Evolutionary conservation across 2,329 filamentous ascomycete genomes (phyloP).

Genomic region (Cercospora sp.): DNA sequence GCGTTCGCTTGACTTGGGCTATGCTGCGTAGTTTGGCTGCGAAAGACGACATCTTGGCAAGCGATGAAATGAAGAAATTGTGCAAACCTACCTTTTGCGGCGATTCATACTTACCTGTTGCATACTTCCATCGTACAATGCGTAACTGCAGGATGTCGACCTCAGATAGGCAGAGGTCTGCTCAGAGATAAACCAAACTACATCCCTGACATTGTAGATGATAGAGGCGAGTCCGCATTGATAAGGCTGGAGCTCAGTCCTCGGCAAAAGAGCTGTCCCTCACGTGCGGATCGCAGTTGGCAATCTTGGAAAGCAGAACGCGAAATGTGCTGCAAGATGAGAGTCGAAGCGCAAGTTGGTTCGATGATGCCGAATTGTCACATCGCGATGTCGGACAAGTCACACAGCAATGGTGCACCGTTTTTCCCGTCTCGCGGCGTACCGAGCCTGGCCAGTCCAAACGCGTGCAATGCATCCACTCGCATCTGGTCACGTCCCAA

Average conservation of each 20-base stretch:
- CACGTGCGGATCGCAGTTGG: not conserved
- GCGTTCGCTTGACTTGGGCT: conserved; percentile 2
- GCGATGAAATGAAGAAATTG: not conserved
- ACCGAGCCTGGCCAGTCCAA: not conserved
- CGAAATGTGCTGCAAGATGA: not conserved
- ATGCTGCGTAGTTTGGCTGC: not conserved
- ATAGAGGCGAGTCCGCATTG: conserved; percentile 15
- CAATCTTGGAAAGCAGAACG: not conserved
- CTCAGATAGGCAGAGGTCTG: conserved; percentile 18
- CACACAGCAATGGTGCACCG: not conserved
- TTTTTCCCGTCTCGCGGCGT: not conserved
- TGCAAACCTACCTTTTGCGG: not conserved
- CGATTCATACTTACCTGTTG: not conserved
- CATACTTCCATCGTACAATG: not conserved
- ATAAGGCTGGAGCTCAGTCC: conserved; percentile 8
- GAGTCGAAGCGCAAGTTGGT: not conserved
- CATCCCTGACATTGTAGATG: not conserved
- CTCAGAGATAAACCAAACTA: conserved; percentile 12
- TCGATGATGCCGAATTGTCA: not conserved
- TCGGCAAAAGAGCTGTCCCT: not conserved
- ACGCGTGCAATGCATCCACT: not conserved
- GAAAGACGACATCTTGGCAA: conserved; percentile 6
- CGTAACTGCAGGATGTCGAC: not conserved
- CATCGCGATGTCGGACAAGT: not conserved
- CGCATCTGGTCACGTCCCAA: not conserved